Evolutionary conservation across 805 yeast species (phyloP), one percentile per base, ranked within the genome.

Genomic region (Hanseniaspora occidentalis): DNA sequence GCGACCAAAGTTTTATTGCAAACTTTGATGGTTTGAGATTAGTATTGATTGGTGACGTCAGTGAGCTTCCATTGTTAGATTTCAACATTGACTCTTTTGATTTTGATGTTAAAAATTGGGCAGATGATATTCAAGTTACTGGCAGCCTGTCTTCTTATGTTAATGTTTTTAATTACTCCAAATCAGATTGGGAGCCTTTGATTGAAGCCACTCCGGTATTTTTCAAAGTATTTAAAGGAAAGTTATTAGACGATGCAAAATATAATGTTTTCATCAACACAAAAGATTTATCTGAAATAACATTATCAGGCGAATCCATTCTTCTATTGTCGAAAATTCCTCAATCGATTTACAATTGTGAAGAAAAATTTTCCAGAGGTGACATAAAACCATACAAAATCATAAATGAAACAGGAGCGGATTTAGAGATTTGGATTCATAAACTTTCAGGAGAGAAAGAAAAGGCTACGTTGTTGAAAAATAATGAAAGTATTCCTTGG

Each of bases 171-270:
- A 86, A 86, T 56, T 88, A 88, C 56, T 74, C 96, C 0, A 75
- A 82, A 45, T 86, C 96, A 3, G 73, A 85, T 0, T 88, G 98
- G 97, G 97, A 92, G 52, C 96, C 98, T 0, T 64, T 92, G 36
- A 57, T 92, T 38, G 98, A 92, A 52, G 79, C 89, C 0, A 82
- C 95, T 83, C 79, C 84, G 6, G 65, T 89, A 38, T 77, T 84
- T 0, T 60, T 84, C 10, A 84, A 82, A 54, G 74, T 81, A 2
- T 66, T 83, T 1, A 73, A 71, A 40, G 60, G 61, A 0, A 35
- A 35, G 24, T 35, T 4, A 20, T 17, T 24, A 39, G 44, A 53
- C 1, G 66, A 65, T 11, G 70, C 75, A 1, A 67, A 68, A 5
- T 65, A 70, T 5, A 64, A 73, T 16, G 50, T 80, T 2, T 88